Conservation (phyloP, 2,329 filamentous ascomycete species). For the Zymoseptoria passerinii region DNA sequence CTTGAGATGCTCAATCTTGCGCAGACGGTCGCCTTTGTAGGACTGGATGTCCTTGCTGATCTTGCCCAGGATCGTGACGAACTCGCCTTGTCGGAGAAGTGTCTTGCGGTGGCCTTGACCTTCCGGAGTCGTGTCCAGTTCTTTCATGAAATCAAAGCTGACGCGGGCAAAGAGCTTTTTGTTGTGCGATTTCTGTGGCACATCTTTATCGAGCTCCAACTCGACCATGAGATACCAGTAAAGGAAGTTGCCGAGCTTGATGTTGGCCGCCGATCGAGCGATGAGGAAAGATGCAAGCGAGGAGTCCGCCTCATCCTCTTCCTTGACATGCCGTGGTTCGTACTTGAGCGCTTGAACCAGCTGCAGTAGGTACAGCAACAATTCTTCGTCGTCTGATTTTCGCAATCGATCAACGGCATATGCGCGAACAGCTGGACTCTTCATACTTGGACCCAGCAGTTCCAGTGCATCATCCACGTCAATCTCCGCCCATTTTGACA, state of each 20-base stretch:
- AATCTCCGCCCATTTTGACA: conserved; percentile 91
- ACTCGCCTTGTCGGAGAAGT: conserved; percentile 77
- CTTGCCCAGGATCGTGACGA: conserved; percentile 77
- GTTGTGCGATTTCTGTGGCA: conserved; percentile 59
- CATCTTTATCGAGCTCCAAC: conserved; percentile 59
- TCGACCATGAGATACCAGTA: conserved; percentile 99
- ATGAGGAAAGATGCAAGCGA: conserved; percentile 87
- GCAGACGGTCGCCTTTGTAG: conserved; percentile 65
- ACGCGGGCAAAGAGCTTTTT: conserved; percentile 85
- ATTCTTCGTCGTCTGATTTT: conserved; percentile 86
- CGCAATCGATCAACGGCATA: conserved; percentile 88
- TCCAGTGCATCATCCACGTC: conserved; percentile 95
- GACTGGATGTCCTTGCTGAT: conserved; percentile 83
- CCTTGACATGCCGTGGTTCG: conserved; percentile 56
- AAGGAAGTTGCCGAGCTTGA: conserved; percentile 86
- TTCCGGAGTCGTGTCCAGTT: conserved; percentile 62
- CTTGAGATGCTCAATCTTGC: conserved; percentile 79
- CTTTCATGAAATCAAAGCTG: conserved; percentile 91
- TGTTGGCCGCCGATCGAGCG: conserved; percentile 75
- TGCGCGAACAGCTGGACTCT: conserved; percentile 76
- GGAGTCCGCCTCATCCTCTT: conserved; percentile 55
- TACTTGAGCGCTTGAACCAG: conserved; percentile 94
- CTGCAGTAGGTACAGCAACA: conserved; percentile 84
- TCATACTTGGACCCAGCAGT: conserved; percentile 82
- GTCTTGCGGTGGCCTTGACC: conserved; percentile 67